These are phyloP conservation scores for Scheffersomyces titani DNA, from an alignment of 1,139 yeast genomes.

Conservation along the genomic window DNA sequence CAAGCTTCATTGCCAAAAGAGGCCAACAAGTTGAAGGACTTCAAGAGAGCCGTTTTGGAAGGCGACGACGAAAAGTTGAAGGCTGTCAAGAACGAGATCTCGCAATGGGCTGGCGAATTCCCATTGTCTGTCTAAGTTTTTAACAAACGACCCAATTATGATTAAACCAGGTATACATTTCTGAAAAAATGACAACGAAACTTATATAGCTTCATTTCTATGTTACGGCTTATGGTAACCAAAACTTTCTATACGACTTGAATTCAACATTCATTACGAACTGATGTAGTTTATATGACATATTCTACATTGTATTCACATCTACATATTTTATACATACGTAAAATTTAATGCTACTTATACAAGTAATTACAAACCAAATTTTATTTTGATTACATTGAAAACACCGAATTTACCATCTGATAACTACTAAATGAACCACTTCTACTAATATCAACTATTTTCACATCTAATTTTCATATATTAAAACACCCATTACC, in stretches of 20 bases:
- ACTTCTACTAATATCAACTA: too few relatives aligned
- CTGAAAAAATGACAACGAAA: neutral
- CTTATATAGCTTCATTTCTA: neutral
- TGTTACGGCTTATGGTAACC: neutral
- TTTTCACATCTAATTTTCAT: too few relatives aligned
- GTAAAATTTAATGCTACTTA: neutral
- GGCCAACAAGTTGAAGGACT: constrained; percentile 92
- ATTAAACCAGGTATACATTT: neutral
- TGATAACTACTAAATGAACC: too few relatives aligned
- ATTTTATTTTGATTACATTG: too few relatives aligned
- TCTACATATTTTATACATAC: neutral
- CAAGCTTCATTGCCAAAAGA: constrained; percentile 79
- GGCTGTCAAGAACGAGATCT: constrained; percentile 73
- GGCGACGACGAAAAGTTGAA: constrained; percentile 66
- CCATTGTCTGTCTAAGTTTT: constrained; percentile 73
- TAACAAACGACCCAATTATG: neutral
- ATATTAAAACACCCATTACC: neutral
- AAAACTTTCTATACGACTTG: neutral
- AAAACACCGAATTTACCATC: too few relatives aligned
- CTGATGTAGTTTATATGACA: neutral
- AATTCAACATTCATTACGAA: neutral
- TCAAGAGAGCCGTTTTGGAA: constrained; percentile 75
- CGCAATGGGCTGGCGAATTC: constrained; percentile 89
- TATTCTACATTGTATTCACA: neutral
- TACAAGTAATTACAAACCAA: neutral